Base-by-base conservation (phyloP, 2,329 filamentous ascomycete genomes). In the Ramularia collo-cygni region DNA sequence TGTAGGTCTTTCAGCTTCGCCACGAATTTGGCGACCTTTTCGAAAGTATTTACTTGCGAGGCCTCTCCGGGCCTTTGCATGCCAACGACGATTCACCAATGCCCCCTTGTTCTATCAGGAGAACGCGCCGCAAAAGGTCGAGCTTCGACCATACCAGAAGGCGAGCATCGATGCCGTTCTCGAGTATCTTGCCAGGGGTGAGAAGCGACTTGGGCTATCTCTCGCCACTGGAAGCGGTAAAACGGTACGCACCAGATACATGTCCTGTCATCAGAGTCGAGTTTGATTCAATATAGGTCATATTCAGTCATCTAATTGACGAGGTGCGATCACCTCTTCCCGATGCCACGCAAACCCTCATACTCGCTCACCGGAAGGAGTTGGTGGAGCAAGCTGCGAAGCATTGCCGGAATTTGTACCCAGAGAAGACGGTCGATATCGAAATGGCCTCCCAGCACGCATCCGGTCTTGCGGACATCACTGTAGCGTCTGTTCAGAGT, bases 241-340 rank as follows among this genome's bases (percentile, higher is more conserved):
- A 61, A 95, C 88, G 9, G 49, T 45, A 39, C 8, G 38, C 19
- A 17, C 14, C 5, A 15, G 24, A 8, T 13, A 9, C 4, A 84
- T 83, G 61, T 17, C 12, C 26, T 30, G 21, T 9, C 12, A 13
- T 14, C 8, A 36, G 9, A 29, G 8, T 13, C 6, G 10, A n/a
- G 10, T 14, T 16, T 19, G 10, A 33, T 8, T 12, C 2, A 13
- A 16, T 21, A 4, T 50, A 87, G 83, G 81, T 98, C 58, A 89
- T 98, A 54, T 98, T 98, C 67, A 96, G 90, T 9, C 88, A 95
- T 60, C 74, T 98, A 32, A 94, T 98, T 47, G 79, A 85, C 55
- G 82, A 85, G 42, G 71, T 96, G 36, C 63, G 69, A 37, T 64
- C 80, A 4, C 70, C 68, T 8, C 67, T 70, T 37, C 60, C 72